A percentile compares a stretch with the other conserved stretches of the same genome.
These are phyloP conservation scores for Trametes polyzona DNA, from an alignment of 1,284 basidiomycete species.

Conservation along the genomic window DNA sequence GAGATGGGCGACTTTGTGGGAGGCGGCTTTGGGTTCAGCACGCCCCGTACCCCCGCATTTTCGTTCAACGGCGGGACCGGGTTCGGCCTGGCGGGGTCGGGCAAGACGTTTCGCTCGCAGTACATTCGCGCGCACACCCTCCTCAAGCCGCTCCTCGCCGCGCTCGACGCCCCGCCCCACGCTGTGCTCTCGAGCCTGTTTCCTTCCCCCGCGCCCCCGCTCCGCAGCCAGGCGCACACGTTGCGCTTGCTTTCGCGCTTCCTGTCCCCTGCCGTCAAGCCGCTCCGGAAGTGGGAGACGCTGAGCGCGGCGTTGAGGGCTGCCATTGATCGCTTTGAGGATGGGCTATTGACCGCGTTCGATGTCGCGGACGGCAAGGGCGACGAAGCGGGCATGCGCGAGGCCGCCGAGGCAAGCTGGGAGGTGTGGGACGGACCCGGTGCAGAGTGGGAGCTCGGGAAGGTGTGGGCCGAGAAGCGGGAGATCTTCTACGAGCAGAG, in stretches of 20 bases:
- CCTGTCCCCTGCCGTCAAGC: constrained; percentile 67
- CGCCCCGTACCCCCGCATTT: constrained; percentile 18
- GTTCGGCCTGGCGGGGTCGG: constrained; percentile 20
- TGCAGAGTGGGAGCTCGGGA: constrained; percentile 88
- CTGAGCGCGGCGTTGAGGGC: constrained; percentile 71
- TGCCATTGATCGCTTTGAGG: constrained; percentile 88
- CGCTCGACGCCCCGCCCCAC: constrained; percentile 60
- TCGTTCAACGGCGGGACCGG: too few species aligned
- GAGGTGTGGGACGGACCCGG: constrained; percentile 56
- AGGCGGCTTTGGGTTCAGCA: constrained; percentile 33
- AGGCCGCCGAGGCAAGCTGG: constrained; percentile 85
- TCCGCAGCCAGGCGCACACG: constrained; percentile 59
- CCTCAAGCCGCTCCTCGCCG: constrained; percentile 60
- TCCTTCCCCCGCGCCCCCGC: constrained; percentile 41
- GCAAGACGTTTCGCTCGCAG: constrained; percentile 47
- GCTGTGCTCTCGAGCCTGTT: constrained; percentile 59
- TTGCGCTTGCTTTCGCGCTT: constrained; percentile 76
- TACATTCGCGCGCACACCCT: constrained; percentile 71
- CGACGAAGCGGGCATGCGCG: constrained; percentile 76
- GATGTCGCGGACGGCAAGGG: constrained; percentile 76
- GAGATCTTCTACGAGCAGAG: constrained; percentile 91
- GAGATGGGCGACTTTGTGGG: constrained; percentile 65
- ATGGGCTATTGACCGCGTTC: constrained; percentile 81
- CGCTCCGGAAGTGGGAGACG: constrained; percentile 65
- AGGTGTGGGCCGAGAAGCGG: constrained; percentile 92